Percentiles rank a stretch among this genome's conserved stretches.
phyloP scores from a whole-genome alignment of 2,329 filamentous ascomycete genomes.

The Colletotrichum liaoningense region DNA sequence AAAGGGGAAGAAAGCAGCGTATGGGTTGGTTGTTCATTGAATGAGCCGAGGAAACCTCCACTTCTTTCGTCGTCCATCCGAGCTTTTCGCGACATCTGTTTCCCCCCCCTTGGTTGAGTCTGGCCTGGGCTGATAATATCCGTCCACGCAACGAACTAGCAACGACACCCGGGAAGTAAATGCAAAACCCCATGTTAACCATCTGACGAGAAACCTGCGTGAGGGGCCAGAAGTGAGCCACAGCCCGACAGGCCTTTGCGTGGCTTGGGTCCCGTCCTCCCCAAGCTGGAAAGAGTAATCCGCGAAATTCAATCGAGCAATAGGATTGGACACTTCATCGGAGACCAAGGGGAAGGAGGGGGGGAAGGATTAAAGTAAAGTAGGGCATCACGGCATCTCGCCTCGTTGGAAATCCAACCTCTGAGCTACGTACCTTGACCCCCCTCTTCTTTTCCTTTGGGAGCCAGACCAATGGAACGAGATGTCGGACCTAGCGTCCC shows the following conservation, averaged over 20 bases:
- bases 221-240: neutral
- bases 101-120: too few relatives aligned
- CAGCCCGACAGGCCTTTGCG: neutral
- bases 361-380: neutral
- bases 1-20: neutral
- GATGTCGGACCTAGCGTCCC: constrained; percentile 17
- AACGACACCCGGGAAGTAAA: neutral
- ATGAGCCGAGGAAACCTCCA: neutral
- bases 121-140: neutral
- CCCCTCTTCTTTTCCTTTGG: neutral
- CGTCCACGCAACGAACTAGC: too few relatives aligned
- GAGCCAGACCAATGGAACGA: constrained; percentile 21
- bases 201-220: neutral
- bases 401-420: neutral
- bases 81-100: neutral
- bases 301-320: neutral
- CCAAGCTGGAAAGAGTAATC: neutral
- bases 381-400: constrained; percentile 1
- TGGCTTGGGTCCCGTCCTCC: neutral
- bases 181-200: neutral
- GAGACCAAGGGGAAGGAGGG: neutral
- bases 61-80: neutral
- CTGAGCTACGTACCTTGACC: neutral
- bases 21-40: neutral
- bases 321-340: constrained; percentile 5